Percentiles rank a stretch among this genome's conserved stretches.
Conservation (phyloP, 164 flowering plant genomes). For the Magnolia changhungtana region DNA sequence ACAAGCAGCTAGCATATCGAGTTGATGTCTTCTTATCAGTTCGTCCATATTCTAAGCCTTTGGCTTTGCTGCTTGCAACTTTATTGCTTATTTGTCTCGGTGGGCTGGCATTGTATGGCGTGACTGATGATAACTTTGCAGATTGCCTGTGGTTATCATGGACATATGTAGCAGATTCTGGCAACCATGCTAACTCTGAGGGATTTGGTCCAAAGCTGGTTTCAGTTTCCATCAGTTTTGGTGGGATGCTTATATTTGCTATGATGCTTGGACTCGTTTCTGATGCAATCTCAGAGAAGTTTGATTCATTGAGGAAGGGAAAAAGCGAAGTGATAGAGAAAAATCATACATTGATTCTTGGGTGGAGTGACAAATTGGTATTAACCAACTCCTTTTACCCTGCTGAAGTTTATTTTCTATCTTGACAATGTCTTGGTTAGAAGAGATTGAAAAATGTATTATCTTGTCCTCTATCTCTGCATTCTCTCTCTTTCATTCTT, state of each 20-base stretch:
- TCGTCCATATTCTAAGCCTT: constrained; percentile 66
- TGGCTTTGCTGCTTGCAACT: constrained; percentile 68
- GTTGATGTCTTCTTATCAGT: constrained; percentile 61
- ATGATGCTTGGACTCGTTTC: constrained; percentile 95
- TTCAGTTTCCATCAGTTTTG: constrained; percentile 75
- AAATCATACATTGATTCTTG: constrained; percentile 72
- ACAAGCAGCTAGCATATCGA: constrained; percentile 60
- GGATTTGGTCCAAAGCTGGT: constrained; percentile 68
- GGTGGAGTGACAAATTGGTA: constrained; percentile 74
- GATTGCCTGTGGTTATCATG: constrained; percentile 82
- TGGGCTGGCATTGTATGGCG: constrained; percentile 76
- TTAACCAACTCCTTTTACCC: not conserved
- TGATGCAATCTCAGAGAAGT: constrained; percentile 84
- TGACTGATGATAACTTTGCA: constrained; percentile 62
- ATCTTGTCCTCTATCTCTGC: not conserved
- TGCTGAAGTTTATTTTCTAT: not conserved
- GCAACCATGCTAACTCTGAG: constrained; percentile 68
- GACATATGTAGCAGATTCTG: constrained; percentile 72
- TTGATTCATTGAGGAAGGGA: constrained; percentile 82
- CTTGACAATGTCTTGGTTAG: not conserved
- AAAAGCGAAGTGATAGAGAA: constrained; percentile 77
- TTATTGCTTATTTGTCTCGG: constrained; percentile 65
- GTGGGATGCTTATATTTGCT: constrained; percentile 89
- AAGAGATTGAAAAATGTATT: not conserved
- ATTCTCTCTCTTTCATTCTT: too few relatives aligned